These are phyloP conservation scores for Leucoagaricus sp. DNA, from an alignment of 1,284 basidiomycete species.

Conservation along the genomic window DNA sequence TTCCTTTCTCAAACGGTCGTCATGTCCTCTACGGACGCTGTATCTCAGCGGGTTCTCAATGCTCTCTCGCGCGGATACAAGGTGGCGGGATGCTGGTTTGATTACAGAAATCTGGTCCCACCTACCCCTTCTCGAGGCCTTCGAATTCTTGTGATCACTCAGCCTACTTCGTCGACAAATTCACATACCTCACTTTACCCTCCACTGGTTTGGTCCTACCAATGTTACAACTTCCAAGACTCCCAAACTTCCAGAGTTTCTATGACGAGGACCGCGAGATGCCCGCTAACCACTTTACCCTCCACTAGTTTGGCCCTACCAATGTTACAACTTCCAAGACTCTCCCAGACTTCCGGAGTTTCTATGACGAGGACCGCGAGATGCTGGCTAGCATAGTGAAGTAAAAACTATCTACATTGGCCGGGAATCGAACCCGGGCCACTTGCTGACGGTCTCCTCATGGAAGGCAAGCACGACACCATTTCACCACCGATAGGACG, in stretches of 20 bases:
- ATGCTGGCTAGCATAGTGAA: background rate
- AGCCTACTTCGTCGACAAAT: too few species aligned
- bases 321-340: too few species aligned
- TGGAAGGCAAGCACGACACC: constrained; percentile 10
- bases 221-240: too few species aligned
- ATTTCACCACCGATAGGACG: constrained; percentile 5
- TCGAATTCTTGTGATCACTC: background rate
- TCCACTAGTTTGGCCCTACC: too few species aligned
- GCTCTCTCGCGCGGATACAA: background rate
- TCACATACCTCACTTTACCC: background rate
- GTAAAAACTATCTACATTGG: constrained; percentile 11
- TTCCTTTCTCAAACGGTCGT: background rate
- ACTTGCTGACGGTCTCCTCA: constrained; percentile 6
- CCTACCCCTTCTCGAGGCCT: background rate
- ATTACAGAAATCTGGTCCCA: background rate
- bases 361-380: background rate
- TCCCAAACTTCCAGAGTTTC: too few species aligned
- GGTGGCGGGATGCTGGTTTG: background rate
- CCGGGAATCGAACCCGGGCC: constrained; percentile 18
- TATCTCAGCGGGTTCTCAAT: constrained; percentile 4
- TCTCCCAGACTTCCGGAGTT: too few species aligned
- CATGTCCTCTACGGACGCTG: background rate
- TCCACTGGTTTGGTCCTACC: too few species aligned
- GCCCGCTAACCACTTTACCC: background rate
- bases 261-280: too few species aligned